These are phyloP conservation scores for Cladophialophora exuberans DNA, from an alignment of 2,329 filamentous ascomycete species.

Conservation along the genomic window DNA sequence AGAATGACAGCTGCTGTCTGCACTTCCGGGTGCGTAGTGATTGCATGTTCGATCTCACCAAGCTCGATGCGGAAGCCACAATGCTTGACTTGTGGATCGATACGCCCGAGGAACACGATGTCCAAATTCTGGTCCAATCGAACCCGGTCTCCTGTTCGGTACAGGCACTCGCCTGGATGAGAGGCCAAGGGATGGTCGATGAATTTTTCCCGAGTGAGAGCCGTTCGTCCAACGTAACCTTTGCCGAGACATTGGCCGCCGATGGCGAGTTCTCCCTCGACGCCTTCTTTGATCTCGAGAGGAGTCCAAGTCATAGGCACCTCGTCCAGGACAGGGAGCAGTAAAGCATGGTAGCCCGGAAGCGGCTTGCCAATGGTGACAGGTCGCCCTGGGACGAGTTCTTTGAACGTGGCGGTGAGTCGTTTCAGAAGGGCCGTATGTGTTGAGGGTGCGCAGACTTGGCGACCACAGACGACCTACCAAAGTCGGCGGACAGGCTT, in stretches of 20 bases:
- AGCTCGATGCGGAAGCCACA: too few species aligned
- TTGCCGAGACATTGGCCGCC: too few species aligned
- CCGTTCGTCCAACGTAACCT: too few species aligned
- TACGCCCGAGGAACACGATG: too few species aligned
- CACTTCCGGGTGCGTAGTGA: background rate
- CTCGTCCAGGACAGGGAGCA: conserved; percentile 6
- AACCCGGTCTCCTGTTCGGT: too few species aligned
- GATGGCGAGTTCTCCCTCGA: background rate
- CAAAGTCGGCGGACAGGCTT: conserved; percentile 7
- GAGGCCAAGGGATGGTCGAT: too few species aligned
- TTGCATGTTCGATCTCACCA: too few species aligned
- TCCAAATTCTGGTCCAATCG: too few species aligned
- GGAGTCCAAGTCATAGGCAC: background rate
- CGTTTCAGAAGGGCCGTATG: conserved; percentile 29
- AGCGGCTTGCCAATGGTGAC: conserved; percentile 12
- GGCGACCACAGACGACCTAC: conserved; percentile 5
- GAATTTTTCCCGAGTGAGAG: too few species aligned
- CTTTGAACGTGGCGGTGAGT: conserved; percentile 13
- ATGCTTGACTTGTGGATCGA: too few species aligned
- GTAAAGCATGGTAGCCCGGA: conserved; percentile 8
- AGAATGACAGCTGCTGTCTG: conserved; percentile 6
- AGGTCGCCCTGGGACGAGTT: background rate
- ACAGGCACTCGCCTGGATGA: too few species aligned
- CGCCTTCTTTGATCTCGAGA: conserved; percentile 11
- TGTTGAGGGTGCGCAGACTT: conserved; percentile 18